These are phyloP conservation scores for Leptodermis oblonga DNA, from an alignment of 257 asterid species.

Conservation along the genomic window DNA sequence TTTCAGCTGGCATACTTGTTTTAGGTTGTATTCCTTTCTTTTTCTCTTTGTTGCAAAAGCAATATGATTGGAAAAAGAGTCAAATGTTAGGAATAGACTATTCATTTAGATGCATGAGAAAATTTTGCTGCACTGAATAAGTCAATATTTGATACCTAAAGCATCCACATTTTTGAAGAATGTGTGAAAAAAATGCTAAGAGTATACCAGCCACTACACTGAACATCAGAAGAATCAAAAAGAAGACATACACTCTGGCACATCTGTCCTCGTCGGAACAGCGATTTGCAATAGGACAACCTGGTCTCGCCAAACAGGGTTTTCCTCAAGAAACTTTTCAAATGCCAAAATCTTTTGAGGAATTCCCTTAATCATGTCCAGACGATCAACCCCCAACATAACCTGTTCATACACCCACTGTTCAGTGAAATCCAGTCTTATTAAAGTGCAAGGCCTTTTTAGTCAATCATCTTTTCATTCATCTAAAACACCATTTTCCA, in stretches of 20 bases:
- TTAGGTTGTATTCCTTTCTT: not conserved
- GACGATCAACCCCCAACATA: conserved; percentile 92
- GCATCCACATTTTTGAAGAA: not conserved
- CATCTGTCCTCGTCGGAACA: conserved; percentile 94
- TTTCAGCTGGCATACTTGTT: not conserved
- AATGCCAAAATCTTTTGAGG: conserved; percentile 94
- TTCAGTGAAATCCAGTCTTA: not conserved
- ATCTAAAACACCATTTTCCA: not conserved
- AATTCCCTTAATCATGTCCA: conserved; percentile 91
- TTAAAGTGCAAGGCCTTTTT: not conserved
- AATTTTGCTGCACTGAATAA: not conserved
- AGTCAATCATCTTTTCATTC: not conserved
- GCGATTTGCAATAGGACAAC: conserved; percentile 91
- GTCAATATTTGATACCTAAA: not conserved
- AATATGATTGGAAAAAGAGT: not conserved
- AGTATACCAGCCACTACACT: conserved; percentile 15
- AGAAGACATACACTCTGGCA: conserved; percentile 83
- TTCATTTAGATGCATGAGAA: not conserved
- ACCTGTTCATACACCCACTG: conserved; percentile 42
- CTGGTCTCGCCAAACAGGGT: conserved; percentile 81
- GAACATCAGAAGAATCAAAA: conserved; percentile 19
- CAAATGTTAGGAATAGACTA: not conserved
- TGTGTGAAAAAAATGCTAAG: conserved; percentile 1
- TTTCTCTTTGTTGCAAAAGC: not conserved
- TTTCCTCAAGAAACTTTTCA: conserved; percentile 95